Base-by-base conservation (phyloP, 768 basidiomycete genomes). In the Hortiboletus campestris region DNA sequence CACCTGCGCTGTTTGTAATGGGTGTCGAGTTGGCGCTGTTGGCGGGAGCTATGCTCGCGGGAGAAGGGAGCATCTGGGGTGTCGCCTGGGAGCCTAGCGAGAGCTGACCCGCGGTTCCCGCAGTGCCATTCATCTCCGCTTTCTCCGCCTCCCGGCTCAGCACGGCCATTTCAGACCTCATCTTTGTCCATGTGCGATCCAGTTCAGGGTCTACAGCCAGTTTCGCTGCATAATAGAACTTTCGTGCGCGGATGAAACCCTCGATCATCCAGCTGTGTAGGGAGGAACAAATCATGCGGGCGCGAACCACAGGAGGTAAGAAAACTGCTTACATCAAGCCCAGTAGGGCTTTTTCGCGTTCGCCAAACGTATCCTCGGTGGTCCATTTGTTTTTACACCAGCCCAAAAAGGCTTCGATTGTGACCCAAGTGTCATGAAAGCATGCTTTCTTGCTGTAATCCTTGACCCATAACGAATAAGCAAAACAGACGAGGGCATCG, bases 401-500 rank as follows among this genome's bases (percentile, higher is more conserved):
- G 20, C 72, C 72, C n/a, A 91, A 74, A 60, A 87, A 89, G 3
- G 80, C 83, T 58, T 83, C 79, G 62, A 86, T 85, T 12, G 85
- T 88, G 13, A 73, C 67, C 89, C 89, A 91, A 17, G 83, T 84
- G 48, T 81, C 80, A 41, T 74, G 76, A 64, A 76, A 78, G 69
- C 88, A 89, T 8, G 71, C 63, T 54, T 78, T 78, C 55, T 77
- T 76, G 60, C 75, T 70, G 63, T 84, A 83, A 57, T 91, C 89
- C 64, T 80, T 85, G 70, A 82, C 84, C 91, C 91, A 94, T 61
- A 90, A 78, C 6, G 88, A 81, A 67, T 91, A 94, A 5, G 88
- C 83, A 73, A 93, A 94, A 72, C 87, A 88, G 41, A 93, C 76
- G 53, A 93, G 80, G 41, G 91, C 87, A 70, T 94, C 90, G 39